Evolutionary conservation across 306 rosid genomes (phyloP).

Genomic region (Malus domestica): ASM211411v1 NC_041801.1:27149001-27149500

Average conservation of each 20-base stretch:
- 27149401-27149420: slow-evolving; percentile 27
- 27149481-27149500: slow-evolving; percentile 39
- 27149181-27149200: slow-evolving; percentile 82
- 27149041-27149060: slow-evolving; percentile 53
- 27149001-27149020: slow-evolving; percentile 44
- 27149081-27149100: slow-evolving; percentile 63
- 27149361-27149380: slow-evolving; percentile 41
- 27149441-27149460: slow-evolving; percentile 35
- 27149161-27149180: slow-evolving; percentile 60
- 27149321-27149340: slow-evolving; percentile 36
- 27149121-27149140: slow-evolving; percentile 56
- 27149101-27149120: slow-evolving; percentile 48
- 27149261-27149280: slow-evolving; percentile 50
- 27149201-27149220: slow-evolving; percentile 51
- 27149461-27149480: slow-evolving; percentile 44
- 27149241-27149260: slow-evolving; percentile 46
- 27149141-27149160: slow-evolving; percentile 58
- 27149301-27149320: slow-evolving; percentile 40
- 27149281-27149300: slow-evolving; percentile 51
- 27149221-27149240: slow-evolving; percentile 53
- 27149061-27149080: slow-evolving; percentile 73
- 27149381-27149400: slow-evolving; percentile 48
- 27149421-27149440: slow-evolving; percentile 39
- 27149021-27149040: slow-evolving; percentile 39
- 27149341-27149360: slow-evolving; percentile 28